Evolutionary conservation across 768 basidiomycete genomes (phyloP), one percentile per base, ranked within the genome.

Genomic region (Mycena haematopus): DNA sequence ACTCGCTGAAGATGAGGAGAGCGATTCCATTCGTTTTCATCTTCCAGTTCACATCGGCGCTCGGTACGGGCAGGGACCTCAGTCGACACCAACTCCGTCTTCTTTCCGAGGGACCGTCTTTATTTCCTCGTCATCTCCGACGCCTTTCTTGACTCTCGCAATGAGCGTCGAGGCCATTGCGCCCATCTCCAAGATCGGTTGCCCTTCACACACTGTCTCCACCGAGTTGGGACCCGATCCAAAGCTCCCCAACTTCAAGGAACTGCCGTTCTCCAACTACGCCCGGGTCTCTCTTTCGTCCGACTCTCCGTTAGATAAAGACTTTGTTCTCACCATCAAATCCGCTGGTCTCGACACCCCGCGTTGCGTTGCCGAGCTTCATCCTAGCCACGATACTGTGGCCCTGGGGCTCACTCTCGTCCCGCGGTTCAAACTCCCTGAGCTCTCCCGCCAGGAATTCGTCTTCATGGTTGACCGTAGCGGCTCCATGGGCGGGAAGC

Each of bases 401-500:
- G 78, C 79, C 0, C 67, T 82, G 71, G 78, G 73, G 15, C 68
- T 83, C 19, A 80, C 76, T 0, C 68, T 83, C 27, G 76, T 83
- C 14, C 81, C 83, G 6, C 73, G 71, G 22, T 82, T 82, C 68
- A 70, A 71, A 27, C 68, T 79, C 3, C 75, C 76, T 5, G 75
- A 74, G 21, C 17, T 79, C 1, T 56, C 64, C 31, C 67, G 71
- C 0, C 81, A 81, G 45, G 84, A 84, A 44, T 84, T 77, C 44
- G 71, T 84, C 0, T 84, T 83, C 60, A 47, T 84, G 14, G 74
- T 84, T 21, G 83, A 84, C 62, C 74, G 81, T 22, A 78, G 76
- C 11, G 77, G 77, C 0, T 81, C 78, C 29, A 84, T 84, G 83
- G 0, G 0, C 0, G 62, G 59, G 8, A 9, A 2, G 13, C 55